Evolutionary conservation across 75 land plant genomes (phyloP).

Genomic region (Chamaecyparis obtusa): DNA sequence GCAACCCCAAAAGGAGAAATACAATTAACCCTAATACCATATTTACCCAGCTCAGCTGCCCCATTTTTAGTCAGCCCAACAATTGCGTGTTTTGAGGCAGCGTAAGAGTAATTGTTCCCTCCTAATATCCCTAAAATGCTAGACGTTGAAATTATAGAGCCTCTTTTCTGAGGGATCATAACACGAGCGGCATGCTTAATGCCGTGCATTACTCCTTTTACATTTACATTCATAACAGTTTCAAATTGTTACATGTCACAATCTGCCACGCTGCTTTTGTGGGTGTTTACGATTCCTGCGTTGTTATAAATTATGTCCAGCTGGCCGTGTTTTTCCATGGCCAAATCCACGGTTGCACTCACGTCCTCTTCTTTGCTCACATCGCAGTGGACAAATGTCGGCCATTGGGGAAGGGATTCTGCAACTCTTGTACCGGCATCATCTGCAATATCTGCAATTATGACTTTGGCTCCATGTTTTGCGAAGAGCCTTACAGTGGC

Average conservation of each 20-base stretch:
- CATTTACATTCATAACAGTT: constrained; percentile 28
- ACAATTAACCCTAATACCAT: constrained; percentile 53
- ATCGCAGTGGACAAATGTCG: constrained; percentile 47
- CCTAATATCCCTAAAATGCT: constrained; percentile 29
- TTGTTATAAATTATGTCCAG: constrained; percentile 75
- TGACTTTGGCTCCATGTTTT: not conserved
- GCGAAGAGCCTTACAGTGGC: too few species aligned
- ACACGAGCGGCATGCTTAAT: constrained; percentile 55
- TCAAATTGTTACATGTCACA: constrained; percentile 10
- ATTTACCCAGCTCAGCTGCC: constrained; percentile 39
- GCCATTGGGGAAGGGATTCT: constrained; percentile 8
- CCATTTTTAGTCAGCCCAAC: constrained; percentile 39
- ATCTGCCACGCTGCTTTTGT: not conserved
- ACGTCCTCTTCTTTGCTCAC: constrained; percentile 27
- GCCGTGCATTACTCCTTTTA: constrained; percentile 25
- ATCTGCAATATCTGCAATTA: constrained; percentile 62
- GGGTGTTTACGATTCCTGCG: constrained; percentile 40
- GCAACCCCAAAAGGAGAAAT: constrained; percentile 40
- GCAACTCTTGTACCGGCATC: constrained; percentile 38
- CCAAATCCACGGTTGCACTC: too few species aligned
- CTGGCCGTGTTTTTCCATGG: constrained; percentile 25
- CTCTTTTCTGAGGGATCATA: constrained; percentile 26
- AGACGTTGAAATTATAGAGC: constrained; percentile 35
- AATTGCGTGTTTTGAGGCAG: constrained; percentile 55
- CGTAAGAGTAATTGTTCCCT: constrained; percentile 22